Base-by-base conservation (phyloP, 2,329 filamentous ascomycete genomes). In the Aspergillus ustus region DNA sequence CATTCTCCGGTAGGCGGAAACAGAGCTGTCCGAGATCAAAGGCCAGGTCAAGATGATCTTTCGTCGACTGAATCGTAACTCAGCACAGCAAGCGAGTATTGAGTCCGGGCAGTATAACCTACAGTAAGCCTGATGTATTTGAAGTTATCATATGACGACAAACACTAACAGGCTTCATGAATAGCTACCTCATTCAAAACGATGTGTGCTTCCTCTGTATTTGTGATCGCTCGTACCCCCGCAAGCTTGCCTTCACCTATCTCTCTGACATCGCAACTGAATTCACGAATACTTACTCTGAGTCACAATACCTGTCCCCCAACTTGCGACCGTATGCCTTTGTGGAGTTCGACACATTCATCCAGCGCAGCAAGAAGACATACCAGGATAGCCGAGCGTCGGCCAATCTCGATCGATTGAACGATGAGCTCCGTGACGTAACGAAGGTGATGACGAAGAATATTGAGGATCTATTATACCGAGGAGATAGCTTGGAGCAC, bases 361-460 rank as follows among this genome's bases (percentile, higher is more conserved):
- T 99, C 79, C 85, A 90, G 75, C 90, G 92, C 75, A 96, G 93
- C 45, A 95, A 94, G 80, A 90, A 93, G 70, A 93, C 93, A 29
- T 99, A 99, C 80, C 91, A 95, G 71, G 95, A 99, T 78, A 88
- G 91, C 58, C 89, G 95, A 67, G 95, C 95, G 17, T 87, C 91
- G 15, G 91, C 93, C 80, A 98, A 98, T 79, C 86, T 99, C 61
- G 92, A 96, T 78, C 93, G 94, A 80, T 84, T 99, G 67, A 98
- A 99, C 75, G 92, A 97, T 74, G 96, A 99, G 84, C 86, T 99
- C 67, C 90, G 93, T 77, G 95, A 98, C 79, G 96, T 99, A 59
- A 98, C 95, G 1, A 93, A 97, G 81, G 93, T 99, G 74, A 99
- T 99, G 96, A 98, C 93, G 59, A 98, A 98, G 87, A 99, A 99